phyloP scores from a whole-genome alignment of 352 stramenopile species.

The Globisporangium apiculatum region DNA sequence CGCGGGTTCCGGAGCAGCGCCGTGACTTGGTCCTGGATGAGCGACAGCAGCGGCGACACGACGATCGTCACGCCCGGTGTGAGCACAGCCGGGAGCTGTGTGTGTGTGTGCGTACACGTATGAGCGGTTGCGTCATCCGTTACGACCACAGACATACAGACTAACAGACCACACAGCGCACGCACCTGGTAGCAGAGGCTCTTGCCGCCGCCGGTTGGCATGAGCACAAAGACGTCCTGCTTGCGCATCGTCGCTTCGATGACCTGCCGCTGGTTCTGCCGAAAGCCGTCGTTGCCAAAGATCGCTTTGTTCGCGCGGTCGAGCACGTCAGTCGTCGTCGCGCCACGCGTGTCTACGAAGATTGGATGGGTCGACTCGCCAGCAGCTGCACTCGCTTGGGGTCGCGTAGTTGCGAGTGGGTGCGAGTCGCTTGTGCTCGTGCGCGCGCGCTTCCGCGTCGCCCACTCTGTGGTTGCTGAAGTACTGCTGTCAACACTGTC shows the following conservation, averaged over 20 bases:
- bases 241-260: constrained; percentile 88
- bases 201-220: constrained; percentile 91
- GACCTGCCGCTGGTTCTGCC: constrained; percentile 88
- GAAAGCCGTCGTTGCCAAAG: constrained; percentile 79
- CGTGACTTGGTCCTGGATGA: constrained; percentile 93
- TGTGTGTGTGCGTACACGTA: no score
- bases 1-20: constrained; percentile 57
- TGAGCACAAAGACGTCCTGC: constrained; percentile 92
- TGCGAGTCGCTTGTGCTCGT: neutral
- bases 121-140: neutral
- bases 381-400: neutral
- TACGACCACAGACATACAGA: constrained; percentile 5
- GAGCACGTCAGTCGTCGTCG: constrained; percentile 26
- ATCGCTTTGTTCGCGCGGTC: constrained; percentile 49
- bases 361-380: neutral
- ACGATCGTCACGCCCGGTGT: constrained; percentile 87
- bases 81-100: constrained; percentile 45
- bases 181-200: constrained; percentile 90
- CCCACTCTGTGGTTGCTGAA: constrained; percentile 2
- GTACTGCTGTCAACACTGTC: neutral
- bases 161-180: neutral
- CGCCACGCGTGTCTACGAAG: neutral
- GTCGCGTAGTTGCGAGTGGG: neutral
- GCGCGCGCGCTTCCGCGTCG: constrained; percentile 3
- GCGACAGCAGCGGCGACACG: constrained; percentile 89